phyloP scores from a whole-genome alignment of 176 grass and related monocot species.

The Cocos nucifera region DNA sequence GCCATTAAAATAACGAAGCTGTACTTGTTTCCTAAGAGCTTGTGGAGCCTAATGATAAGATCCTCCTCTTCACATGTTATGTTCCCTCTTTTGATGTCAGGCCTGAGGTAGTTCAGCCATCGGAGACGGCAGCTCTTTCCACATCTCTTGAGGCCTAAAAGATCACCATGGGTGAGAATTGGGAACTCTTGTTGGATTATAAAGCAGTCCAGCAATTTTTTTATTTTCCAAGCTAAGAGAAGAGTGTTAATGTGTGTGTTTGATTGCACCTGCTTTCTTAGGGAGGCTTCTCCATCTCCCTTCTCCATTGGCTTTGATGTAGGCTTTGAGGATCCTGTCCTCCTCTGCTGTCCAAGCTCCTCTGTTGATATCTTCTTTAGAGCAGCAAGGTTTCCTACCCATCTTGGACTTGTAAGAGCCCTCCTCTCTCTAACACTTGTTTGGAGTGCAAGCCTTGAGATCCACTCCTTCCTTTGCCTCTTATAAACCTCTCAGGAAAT shows the following conservation, averaged over 20 bases:
- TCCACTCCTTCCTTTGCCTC: too few relatives aligned
- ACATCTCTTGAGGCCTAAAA: background rate
- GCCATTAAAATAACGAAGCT: too few relatives aligned
- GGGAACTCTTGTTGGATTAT: too few relatives aligned
- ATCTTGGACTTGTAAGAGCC: background rate
- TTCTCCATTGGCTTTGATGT: constrained; percentile 6
- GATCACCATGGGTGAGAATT: background rate
- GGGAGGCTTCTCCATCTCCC: constrained; percentile 7
- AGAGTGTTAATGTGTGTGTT: background rate
- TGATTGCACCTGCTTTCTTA: background rate
- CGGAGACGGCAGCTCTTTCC: constrained; percentile 6
- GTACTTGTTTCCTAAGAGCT: background rate
- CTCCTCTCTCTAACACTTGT: too few relatives aligned
- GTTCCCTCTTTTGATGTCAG: constrained; percentile 6
- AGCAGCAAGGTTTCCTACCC: constrained; percentile 8
- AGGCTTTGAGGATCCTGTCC: constrained; percentile 2
- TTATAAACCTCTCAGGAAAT: too few relatives aligned
- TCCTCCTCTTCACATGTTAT: background rate
- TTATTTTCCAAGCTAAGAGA: too few relatives aligned
- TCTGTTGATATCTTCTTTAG: background rate
- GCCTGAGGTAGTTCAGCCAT: constrained; percentile 5
- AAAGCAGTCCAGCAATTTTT: too few relatives aligned
- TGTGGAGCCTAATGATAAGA: constrained; percentile 3
- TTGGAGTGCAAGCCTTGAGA: too few relatives aligned
- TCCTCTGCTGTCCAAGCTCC: constrained; percentile 10